phyloP scores from a whole-genome alignment of 1,284 basidiomycete genomes.

The Ustilago tritici region DNA sequence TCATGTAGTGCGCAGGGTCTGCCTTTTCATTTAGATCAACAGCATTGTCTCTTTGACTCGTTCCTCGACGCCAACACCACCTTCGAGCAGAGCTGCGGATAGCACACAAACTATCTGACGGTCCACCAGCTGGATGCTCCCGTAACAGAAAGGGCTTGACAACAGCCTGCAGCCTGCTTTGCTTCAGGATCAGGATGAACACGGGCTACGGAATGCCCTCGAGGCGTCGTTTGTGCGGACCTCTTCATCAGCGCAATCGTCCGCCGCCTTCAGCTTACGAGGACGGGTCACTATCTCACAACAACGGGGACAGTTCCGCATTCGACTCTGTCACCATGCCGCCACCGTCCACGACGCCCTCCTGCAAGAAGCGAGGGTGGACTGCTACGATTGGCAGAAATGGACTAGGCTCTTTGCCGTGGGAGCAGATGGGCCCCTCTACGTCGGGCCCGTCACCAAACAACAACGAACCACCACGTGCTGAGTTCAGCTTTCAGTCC shows the following conservation, averaged over 20 bases:
- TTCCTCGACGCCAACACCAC: constrained; percentile 5
- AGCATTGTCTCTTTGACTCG: neutral
- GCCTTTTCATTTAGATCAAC: neutral
- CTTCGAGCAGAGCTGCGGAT: no score
- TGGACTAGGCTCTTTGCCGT: constrained; percentile 29
- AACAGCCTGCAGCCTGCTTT: neutral
- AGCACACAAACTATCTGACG: neutral
- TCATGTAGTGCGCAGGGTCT: constrained; percentile 17
- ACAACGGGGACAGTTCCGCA: neutral
- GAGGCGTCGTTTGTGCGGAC: constrained; percentile 32
- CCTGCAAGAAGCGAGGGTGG: constrained; percentile 41
- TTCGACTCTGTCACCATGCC: constrained; percentile 14
- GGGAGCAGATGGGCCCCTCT: constrained; percentile 40
- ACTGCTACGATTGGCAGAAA: constrained; percentile 26
- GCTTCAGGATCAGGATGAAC: constrained; percentile 23
- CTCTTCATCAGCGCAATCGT: constrained; percentile 38
- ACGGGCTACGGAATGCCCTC: constrained; percentile 45
- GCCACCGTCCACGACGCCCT: constrained; percentile 17
- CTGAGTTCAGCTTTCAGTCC: constrained; percentile 43
- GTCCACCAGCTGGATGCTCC: neutral
- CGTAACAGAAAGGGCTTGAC: neutral
- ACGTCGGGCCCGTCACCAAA: constrained; percentile 20
- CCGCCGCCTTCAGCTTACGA: constrained; percentile 23
- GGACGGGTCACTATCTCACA: neutral
- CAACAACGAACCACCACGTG: constrained; percentile 7